Evolutionary conservation across 331 rosid genomes (phyloP), one percentile per base, ranked within the genome.

Genomic region (Prunus yedoensis): DNA sequence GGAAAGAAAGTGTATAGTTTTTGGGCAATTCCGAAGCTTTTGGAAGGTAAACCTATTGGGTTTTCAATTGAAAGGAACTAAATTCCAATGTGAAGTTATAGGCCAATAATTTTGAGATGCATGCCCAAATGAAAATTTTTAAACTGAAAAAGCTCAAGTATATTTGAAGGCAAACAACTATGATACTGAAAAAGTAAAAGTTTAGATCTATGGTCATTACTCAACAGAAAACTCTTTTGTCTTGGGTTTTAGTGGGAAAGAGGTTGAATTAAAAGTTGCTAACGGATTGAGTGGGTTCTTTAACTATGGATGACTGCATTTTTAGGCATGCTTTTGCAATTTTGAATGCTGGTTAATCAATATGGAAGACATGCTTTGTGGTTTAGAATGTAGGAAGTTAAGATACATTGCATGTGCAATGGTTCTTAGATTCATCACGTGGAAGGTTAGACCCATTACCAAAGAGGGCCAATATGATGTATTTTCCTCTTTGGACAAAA

Each of bases 321-420:
- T 35, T 15, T 35, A 65, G 8, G 28, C 50, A 18, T 64, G 16
- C 17, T 38, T 65, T 38, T 38, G 70, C 10, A 65, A 65, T 10
- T n/a, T n/a, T 65, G 30, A 18, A 65, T 65, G 51, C 51, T n/a
- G 28, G 17, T 13, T 65, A 65, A 35, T 4, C 47, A 38, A 30
- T 8, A 41, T 62, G 14, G 47, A 65, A 65, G 70, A 35, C 51
- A n/a, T 38, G 70, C 70, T 65, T 38, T 65, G 28, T 65, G 51
- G 28, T n/a, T 62, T 41, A 17, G 50, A 65, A 11, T 38, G 50
- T n/a, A 13, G 70, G 50, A 4, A 38, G 17, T 20, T 18, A 35
- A n/a, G 17, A 38, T 20, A 21, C 30, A 65, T n/a, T n/a, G 20
- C 51, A 10, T 38, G 1, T 65, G 51, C 8, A 56, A 56, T 20